Conservation (phyloP, 331 rosid genomes). For the Quercus lobata region DNA sequence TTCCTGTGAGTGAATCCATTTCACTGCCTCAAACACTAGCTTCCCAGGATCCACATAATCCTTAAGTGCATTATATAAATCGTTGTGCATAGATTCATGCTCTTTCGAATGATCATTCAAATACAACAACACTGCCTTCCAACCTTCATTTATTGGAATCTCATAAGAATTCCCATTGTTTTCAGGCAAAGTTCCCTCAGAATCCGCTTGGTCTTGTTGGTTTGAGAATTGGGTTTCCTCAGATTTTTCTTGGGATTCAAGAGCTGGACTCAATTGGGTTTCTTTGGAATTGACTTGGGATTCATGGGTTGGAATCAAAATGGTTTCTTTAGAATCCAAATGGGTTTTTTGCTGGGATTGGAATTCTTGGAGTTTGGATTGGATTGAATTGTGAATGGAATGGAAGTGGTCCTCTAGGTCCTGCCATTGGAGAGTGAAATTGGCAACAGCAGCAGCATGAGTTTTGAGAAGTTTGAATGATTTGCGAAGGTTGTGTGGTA, state of each 20-base stretch:
- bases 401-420: constrained; percentile 34
- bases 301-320: not conserved
- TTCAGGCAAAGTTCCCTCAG: not conserved
- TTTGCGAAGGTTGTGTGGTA: constrained; percentile 14
- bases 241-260: not conserved
- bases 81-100: constrained; percentile 14
- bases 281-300: not conserved
- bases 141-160: constrained; percentile 7
- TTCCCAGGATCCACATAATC: constrained; percentile 14
- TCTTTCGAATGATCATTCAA: constrained; percentile 19
- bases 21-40: constrained; percentile 33
- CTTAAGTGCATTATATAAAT: constrained; percentile 8
- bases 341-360: not conserved
- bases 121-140: constrained; percentile 18
- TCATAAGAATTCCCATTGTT: not conserved
- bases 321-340: not conserved
- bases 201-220: not conserved
- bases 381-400: constrained; percentile 23
- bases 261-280: not conserved
- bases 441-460: constrained; percentile 39
- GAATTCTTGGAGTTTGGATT: constrained; percentile 2
- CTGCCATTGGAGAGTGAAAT: constrained; percentile 44
- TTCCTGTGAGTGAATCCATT: constrained; percentile 17
- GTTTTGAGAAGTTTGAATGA: constrained; percentile 38
- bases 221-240: not conserved